phyloP scores from a whole-genome alignment of 164 flowering plant species.

The Macadamia integrifolia region DNA sequence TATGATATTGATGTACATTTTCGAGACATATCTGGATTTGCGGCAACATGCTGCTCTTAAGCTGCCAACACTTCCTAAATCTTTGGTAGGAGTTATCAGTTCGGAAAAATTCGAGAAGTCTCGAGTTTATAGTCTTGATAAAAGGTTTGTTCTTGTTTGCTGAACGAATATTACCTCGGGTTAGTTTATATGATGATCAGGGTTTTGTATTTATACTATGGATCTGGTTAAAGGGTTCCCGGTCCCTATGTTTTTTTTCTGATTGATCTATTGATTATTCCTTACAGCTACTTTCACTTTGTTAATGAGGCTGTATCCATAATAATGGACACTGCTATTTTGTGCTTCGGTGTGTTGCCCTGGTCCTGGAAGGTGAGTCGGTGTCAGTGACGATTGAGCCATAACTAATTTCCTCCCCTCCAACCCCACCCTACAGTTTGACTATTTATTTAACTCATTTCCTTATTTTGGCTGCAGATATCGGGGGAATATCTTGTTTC shows the following conservation, averaged over 20 bases:
- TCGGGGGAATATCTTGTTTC: constrained; percentile 54
- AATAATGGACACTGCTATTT: constrained; percentile 69
- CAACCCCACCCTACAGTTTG: too few relatives aligned
- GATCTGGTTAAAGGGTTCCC: background rate
- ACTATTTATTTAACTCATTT: background rate
- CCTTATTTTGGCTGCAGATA: constrained; percentile 43
- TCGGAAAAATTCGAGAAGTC: constrained; percentile 86
- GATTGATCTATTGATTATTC: constrained; percentile 3
- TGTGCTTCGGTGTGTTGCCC: constrained; percentile 78
- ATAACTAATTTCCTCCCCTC: background rate
- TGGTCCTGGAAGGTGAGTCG: constrained; percentile 93
- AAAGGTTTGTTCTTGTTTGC: constrained; percentile 47
- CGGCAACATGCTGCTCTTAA: constrained; percentile 83
- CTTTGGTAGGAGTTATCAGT: constrained; percentile 78
- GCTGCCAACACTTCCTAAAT: constrained; percentile 73
- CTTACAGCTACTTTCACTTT: constrained; percentile 81
- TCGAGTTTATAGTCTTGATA: constrained; percentile 85
- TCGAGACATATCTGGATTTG: constrained; percentile 81
- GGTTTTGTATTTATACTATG: background rate
- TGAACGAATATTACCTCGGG: background rate
- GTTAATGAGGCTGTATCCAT: constrained; percentile 74
- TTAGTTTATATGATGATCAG: background rate
- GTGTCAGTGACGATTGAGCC: background rate
- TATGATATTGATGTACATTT: constrained; percentile 70
- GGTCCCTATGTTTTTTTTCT: background rate